A percentile compares a stretch with the other conserved stretches of the same genome.
Conservation (phyloP, 148 eudicot genomes). For the Beta vulgaris region DNA sequence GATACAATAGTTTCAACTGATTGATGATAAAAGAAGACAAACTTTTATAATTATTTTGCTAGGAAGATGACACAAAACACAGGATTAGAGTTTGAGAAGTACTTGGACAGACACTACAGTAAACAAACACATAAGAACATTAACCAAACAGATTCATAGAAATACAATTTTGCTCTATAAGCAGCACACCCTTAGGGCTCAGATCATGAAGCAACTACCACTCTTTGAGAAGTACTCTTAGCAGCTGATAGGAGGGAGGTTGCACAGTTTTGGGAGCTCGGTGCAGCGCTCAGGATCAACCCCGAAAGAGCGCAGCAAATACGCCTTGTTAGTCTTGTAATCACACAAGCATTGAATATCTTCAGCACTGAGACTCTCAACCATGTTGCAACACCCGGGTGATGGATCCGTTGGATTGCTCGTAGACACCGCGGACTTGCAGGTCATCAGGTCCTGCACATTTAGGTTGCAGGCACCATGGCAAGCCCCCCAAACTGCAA, state of each 20-base stretch:
- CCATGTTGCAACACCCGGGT: conserved; percentile 38
- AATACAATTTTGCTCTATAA: neutral
- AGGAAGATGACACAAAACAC: neutral
- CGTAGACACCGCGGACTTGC: conserved; percentile 39
- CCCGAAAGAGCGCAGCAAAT: conserved; percentile 35
- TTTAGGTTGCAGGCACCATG: conserved; percentile 49
- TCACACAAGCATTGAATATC: conserved; percentile 58
- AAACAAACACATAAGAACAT: neutral
- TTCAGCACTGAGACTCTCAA: conserved; percentile 25
- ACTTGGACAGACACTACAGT: too few relatives aligned
- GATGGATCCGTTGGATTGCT: conserved; percentile 39
- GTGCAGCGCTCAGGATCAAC: conserved; percentile 51
- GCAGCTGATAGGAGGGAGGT: neutral
- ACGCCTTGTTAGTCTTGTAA: conserved; percentile 34
- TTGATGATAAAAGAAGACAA: too few relatives aligned
- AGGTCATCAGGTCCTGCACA: conserved; percentile 27
- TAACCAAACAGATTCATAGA: neutral
- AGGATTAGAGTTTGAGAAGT: too few relatives aligned
- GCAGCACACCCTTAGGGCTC: neutral
- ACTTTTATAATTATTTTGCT: neutral
- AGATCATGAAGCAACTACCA: neutral
- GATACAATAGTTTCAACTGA: too few relatives aligned
- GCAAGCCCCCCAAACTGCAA: conserved; percentile 24
- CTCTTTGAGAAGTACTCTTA: neutral
- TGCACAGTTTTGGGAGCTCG: conserved; percentile 51